Evolutionary conservation across 2,329 filamentous ascomycete species (phyloP).

Genomic region (Colletotrichum graminicola): DNA sequence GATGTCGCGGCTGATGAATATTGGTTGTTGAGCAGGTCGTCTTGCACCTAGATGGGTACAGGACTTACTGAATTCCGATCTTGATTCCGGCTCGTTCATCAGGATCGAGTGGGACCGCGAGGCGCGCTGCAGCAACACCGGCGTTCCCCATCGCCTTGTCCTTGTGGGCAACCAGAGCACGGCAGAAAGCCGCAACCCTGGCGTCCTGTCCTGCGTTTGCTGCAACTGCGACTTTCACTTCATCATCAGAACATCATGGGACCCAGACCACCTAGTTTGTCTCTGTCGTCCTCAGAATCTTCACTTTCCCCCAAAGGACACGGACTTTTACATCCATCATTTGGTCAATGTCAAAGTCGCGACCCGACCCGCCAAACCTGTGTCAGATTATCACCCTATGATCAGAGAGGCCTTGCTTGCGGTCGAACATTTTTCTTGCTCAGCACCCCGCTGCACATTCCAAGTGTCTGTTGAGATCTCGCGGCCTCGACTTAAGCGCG

Average conservation of each 20-base stretch:
- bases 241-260: constrained; percentile 54
- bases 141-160: constrained; percentile 49
- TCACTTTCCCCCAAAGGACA: constrained; percentile 24
- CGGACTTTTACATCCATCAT: constrained; percentile 39
- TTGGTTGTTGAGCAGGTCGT: constrained; percentile 39
- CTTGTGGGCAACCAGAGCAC: constrained; percentile 54
- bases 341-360: constrained; percentile 25
- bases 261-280: constrained; percentile 45
- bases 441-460: constrained; percentile 56
- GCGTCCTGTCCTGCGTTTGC: constrained; percentile 54
- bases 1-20: neutral
- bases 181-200: constrained; percentile 44
- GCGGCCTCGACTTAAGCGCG: constrained; percentile 58
- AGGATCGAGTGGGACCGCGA: constrained; percentile 49
- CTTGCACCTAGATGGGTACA: constrained; percentile 58
- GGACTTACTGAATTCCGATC: constrained; percentile 54
- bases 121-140: constrained; percentile 49
- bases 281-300: constrained; percentile 47
- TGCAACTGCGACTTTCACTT: constrained; percentile 58
- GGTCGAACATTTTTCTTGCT: constrained; percentile 51
- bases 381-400: constrained; percentile 32
- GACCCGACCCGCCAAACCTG: neutral
- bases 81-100: constrained; percentile 49
- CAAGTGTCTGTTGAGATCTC: constrained; percentile 62
- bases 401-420: constrained; percentile 49